Evolutionary conservation across 176 grass and related monocot genomes (phyloP).

Genomic region (Poa annua): DNA sequence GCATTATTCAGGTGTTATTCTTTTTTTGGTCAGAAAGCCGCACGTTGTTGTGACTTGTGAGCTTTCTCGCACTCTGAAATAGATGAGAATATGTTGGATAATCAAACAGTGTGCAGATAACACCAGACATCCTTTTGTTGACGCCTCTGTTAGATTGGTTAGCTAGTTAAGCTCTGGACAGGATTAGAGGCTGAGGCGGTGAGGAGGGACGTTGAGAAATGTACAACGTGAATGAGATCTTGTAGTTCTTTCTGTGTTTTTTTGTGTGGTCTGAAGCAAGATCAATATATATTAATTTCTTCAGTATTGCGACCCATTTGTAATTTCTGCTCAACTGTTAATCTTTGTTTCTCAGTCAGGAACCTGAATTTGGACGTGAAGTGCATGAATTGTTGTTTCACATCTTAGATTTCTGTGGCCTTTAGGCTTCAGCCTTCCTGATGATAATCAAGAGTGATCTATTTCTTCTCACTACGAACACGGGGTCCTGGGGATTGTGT

Average conservation of each 20-base stretch:
- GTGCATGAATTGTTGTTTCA: background rate
- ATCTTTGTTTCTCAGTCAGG: background rate
- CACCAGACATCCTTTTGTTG: slow-evolving; percentile 23
- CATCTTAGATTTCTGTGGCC: background rate
- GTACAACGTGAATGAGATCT: slow-evolving; percentile 31
- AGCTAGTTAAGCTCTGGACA: slow-evolving; percentile 35
- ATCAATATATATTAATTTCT: slow-evolving; percentile 5
- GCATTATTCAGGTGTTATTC: slow-evolving; percentile 20
- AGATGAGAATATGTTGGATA: slow-evolving; percentile 5
- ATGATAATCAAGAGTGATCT: no score
- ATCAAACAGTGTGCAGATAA: slow-evolving; percentile 38
- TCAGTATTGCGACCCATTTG: background rate
- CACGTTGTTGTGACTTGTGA: background rate
- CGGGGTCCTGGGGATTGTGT: background rate
- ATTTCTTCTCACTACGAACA: background rate
- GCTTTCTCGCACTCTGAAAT: background rate
- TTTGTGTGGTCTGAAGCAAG: slow-evolving; percentile 34
- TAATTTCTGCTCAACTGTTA: background rate
- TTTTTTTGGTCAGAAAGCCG: background rate
- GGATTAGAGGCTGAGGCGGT: slow-evolving; percentile 3
- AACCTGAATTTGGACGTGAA: background rate
- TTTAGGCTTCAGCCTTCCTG: no score
- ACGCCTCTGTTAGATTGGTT: slow-evolving; percentile 28
- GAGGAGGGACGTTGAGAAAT: slow-evolving; percentile 25
- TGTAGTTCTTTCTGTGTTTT: slow-evolving; percentile 34